Evolutionary conservation across 2,329 filamentous ascomycete genomes (phyloP).

Genomic region (Beauveria asiatica): DNA sequence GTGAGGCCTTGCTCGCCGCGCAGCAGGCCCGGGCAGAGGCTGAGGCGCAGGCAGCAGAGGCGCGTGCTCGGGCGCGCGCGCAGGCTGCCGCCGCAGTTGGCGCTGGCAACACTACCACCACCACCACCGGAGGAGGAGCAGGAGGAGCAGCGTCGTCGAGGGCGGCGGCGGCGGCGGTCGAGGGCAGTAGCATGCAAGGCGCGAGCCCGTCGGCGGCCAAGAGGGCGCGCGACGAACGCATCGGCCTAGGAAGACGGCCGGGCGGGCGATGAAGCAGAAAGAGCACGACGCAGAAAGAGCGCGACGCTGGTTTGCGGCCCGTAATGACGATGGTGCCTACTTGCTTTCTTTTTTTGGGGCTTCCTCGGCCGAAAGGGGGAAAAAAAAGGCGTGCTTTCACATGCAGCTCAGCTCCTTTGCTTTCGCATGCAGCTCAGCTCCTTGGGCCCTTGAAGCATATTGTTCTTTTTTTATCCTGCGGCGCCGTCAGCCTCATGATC

Average conservation of each 20-base stretch:
- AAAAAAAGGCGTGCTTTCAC: background rate
- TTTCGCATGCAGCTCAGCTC: background rate
- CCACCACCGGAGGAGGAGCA: no score
- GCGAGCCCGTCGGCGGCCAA: constrained; percentile 18
- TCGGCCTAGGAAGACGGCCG: constrained; percentile 22
- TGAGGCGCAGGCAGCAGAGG: constrained; percentile 5
- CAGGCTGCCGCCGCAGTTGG: background rate
- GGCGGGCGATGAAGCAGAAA: constrained; percentile 14
- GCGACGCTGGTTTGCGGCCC: no score
- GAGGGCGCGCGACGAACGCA: constrained; percentile 30
- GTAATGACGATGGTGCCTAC: no score
- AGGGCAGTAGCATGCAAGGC: constrained; percentile 13
- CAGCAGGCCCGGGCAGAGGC: constrained; percentile 23
- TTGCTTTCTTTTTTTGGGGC: background rate
- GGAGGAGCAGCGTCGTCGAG: constrained; percentile 8
- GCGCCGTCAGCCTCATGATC: background rate
- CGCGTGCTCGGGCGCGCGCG: constrained; percentile 6
- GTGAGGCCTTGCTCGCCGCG: constrained; percentile 28
- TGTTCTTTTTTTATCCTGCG: background rate
- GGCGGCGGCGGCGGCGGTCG: constrained; percentile 12
- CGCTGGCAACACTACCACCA: constrained; percentile 5
- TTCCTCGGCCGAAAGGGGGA: no score
- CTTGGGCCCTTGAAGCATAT: background rate
- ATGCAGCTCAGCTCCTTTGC: background rate
- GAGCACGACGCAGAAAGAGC: constrained; percentile 4